Conservation (phyloP, 2,329 filamentous ascomycete species). For the Aureobasidium sp. region DNA sequence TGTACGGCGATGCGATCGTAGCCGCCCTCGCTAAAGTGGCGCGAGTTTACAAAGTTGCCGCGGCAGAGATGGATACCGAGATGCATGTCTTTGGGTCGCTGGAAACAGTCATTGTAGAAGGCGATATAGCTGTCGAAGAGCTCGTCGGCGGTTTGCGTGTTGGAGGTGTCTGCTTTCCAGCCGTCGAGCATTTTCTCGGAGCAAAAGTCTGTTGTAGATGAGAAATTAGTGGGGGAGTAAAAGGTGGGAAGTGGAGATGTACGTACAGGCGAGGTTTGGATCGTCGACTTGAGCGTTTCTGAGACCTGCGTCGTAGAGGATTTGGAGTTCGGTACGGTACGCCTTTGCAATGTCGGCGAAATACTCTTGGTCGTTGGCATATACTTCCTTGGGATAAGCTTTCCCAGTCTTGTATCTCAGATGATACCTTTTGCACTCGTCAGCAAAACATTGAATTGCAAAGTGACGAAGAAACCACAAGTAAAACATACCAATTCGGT, state of each 20-base stretch:
- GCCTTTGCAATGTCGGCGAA: slow-evolving; percentile 40
- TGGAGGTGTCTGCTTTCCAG: slow-evolving; percentile 59
- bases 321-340: slow-evolving; percentile 40
- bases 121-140: slow-evolving; percentile 68
- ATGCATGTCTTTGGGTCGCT: slow-evolving; percentile 61
- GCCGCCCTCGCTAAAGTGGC: slow-evolving; percentile 40
- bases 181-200: slow-evolving; percentile 62
- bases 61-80: slow-evolving; percentile 67
- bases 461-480: neutral
- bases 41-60: slow-evolving; percentile 40
- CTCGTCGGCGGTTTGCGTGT: slow-evolving; percentile 59
- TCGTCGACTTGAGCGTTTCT: slow-evolving; percentile 44
- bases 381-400: slow-evolving; percentile 38
- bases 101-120: slow-evolving; percentile 61
- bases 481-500: slow-evolving; percentile 21
- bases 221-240: neutral
- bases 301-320: slow-evolving; percentile 37
- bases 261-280: slow-evolving; percentile 37
- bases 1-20: slow-evolving; percentile 38
- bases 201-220: slow-evolving; percentile 53
- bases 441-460: too few species aligned
- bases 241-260: neutral
- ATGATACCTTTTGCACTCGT: slow-evolving; percentile 38
- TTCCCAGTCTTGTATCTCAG: slow-evolving; percentile 50
- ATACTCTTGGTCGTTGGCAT: slow-evolving; percentile 40